phyloP scores from a whole-genome alignment of 441 rosid species.

The Euphorbia celastroides region DNA sequence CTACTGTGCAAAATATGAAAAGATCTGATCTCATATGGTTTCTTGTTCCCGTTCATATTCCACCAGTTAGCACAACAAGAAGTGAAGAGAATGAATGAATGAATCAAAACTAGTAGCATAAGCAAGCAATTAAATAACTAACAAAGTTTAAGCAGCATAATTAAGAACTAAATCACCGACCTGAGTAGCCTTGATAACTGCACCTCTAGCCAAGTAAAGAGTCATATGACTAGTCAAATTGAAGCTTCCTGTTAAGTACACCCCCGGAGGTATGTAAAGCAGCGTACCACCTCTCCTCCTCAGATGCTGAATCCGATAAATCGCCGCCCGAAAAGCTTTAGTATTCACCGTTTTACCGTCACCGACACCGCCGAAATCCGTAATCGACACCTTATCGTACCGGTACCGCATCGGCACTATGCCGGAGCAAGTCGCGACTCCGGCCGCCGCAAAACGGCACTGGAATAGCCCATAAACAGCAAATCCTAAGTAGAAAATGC shows the following conservation, averaged over 20 bases:
- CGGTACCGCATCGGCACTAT: conserved; percentile 66
- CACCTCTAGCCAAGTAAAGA: conserved; percentile 80
- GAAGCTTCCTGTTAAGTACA: conserved; percentile 71
- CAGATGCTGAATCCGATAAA: conserved; percentile 68
- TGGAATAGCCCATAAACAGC: conserved; percentile 12
- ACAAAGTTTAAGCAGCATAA: neutral
- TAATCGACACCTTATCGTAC: conserved; percentile 62
- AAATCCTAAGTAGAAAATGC: conserved; percentile 21
- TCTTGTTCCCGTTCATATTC: neutral
- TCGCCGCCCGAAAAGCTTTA: conserved; percentile 69
- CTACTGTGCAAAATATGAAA: too few species aligned
- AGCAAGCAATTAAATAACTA: neutral
- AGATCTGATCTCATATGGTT: too few species aligned
- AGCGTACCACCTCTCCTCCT: conserved; percentile 76
- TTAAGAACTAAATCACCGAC: conserved; percentile 22
- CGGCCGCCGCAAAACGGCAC: conserved; percentile 18
- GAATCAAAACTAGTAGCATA: too few species aligned
- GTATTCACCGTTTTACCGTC: conserved; percentile 81
- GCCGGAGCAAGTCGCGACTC: conserved; percentile 69
- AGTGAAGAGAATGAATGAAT: neutral
- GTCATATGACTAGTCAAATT: conserved; percentile 95
- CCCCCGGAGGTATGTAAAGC: conserved; percentile 83
- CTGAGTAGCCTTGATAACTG: conserved; percentile 80
- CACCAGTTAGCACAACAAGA: neutral
- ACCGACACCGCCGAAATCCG: conserved; percentile 84